phyloP scores from a whole-genome alignment of 2,329 filamentous ascomycete species.

The Colletotrichum zoysiae region DNA sequence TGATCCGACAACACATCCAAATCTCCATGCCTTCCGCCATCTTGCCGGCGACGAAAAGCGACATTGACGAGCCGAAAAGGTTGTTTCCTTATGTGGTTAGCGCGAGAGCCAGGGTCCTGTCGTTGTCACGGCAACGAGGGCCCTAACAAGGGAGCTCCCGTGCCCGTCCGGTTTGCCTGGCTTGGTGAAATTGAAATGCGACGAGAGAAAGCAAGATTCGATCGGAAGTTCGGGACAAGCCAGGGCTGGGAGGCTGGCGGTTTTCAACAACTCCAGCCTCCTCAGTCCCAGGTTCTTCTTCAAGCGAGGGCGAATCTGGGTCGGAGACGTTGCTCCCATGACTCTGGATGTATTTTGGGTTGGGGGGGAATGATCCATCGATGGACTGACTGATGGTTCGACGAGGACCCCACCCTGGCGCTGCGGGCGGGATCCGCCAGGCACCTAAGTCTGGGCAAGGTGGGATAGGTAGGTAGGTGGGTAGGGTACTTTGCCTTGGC shows the following conservation, averaged over 20 bases:
- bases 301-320: constrained; percentile 17
- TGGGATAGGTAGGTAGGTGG: no score
- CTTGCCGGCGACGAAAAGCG: constrained; percentile 15
- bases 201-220: neutral
- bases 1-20: constrained; percentile 27
- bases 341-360: constrained; percentile 18
- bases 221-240: constrained; percentile 1
- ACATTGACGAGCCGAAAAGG: constrained; percentile 20
- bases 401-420: constrained; percentile 24
- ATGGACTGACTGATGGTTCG: constrained; percentile 12
- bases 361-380: constrained; percentile 27
- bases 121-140: constrained; percentile 33
- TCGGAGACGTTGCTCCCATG: constrained; percentile 22
- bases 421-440: constrained; percentile 36
- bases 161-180: constrained; percentile 34
- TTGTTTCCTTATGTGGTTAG: constrained; percentile 29
- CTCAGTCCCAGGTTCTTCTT: neutral
- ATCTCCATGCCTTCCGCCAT: neutral
- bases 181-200: constrained; percentile 10
- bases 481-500: constrained; percentile 31
- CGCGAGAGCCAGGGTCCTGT: neutral
- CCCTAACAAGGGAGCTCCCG: constrained; percentile 29
- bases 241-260: constrained; percentile 16
- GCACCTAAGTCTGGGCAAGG: neutral
- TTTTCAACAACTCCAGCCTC: constrained; percentile 38